These are phyloP conservation scores for Candida pseudocylindracea DNA, from an alignment of 1,139 yeast genomes.

Conservation along the genomic window DNA sequence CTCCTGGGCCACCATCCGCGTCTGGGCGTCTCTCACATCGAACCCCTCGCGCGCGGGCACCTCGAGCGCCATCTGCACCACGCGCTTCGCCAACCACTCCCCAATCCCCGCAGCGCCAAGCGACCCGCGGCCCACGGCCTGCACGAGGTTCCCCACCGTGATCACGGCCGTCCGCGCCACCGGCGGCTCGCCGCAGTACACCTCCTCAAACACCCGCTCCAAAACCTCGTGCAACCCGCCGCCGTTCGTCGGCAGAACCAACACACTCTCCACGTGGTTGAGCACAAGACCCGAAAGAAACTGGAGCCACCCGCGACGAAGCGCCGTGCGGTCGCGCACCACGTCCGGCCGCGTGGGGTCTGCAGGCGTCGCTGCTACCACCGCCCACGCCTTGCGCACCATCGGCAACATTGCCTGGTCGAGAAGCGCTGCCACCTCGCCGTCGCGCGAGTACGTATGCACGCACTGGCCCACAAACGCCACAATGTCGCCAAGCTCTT, in stretches of 20 bases:
- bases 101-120: conserved; percentile 58
- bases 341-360: conserved; percentile 23
- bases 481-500: conserved; percentile 62
- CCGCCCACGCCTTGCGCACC: conserved; percentile 36
- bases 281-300: conserved; percentile 48
- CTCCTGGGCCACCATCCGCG: conserved; percentile 53
- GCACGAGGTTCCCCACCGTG: conserved; percentile 9
- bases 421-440: conserved; percentile 49
- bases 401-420: conserved; percentile 57
- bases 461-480: conserved; percentile 76
- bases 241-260: conserved; percentile 47
- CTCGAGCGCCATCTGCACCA: conserved; percentile 52
- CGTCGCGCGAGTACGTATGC: conserved; percentile 51
- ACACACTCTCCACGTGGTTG: conserved; percentile 61
- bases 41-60: conserved; percentile 55
- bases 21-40: conserved; percentile 59
- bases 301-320: conserved; percentile 50
- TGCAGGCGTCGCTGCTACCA: conserved; percentile 15
- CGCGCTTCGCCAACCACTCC: conserved; percentile 43
- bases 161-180: conserved; percentile 44
- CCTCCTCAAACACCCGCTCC: conserved; percentile 31
- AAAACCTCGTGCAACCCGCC: conserved; percentile 39
- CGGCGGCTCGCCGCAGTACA: conserved; percentile 12
- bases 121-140: conserved; percentile 41
- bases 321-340: conserved; percentile 31